Percentiles rank a stretch among this genome's conserved stretches.
Evolutionary conservation across 208 protist genomes (phyloP).

Genomic region (Wallacemonas sp.): DNA sequence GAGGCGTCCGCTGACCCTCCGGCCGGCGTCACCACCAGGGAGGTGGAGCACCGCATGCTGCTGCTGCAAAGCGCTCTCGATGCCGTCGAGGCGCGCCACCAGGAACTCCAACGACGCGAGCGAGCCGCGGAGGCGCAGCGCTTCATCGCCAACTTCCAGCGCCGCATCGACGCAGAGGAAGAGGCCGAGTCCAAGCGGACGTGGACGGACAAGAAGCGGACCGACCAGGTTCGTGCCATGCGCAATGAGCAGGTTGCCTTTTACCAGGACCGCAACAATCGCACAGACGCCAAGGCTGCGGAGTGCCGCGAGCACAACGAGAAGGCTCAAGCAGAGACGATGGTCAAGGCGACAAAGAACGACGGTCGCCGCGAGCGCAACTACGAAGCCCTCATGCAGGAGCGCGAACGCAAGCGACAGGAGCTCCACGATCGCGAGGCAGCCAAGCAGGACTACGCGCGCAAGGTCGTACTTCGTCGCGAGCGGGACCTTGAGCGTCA

Average conservation of each 20-base stretch:
- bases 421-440: conserved; percentile 50
- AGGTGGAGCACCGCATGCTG: conserved; percentile 60
- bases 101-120: conserved; percentile 36
- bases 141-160: conserved; percentile 34
- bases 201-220: conserved; percentile 50
- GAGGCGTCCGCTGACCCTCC: conserved; percentile 63
- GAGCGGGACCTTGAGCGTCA: conserved; percentile 35
- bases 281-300: conserved; percentile 38
- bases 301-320: conserved; percentile 41
- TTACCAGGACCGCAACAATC: conserved; percentile 53
- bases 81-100: conserved; percentile 41
- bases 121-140: conserved; percentile 36
- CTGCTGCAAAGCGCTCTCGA: conserved; percentile 61
- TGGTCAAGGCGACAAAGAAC: conserved; percentile 41
- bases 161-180: conserved; percentile 37
- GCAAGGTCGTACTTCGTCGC: conserved; percentile 28
- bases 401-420: conserved; percentile 39
- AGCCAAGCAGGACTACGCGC: conserved; percentile 40
- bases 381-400: conserved; percentile 39
- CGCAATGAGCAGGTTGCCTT: conserved; percentile 47
- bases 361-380: conserved; percentile 45
- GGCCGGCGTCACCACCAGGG: conserved; percentile 33
- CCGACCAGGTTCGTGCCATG: conserved; percentile 44
- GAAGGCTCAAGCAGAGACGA: conserved; percentile 38
- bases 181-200: conserved; percentile 30